Evolutionary conservation across 495 filamentous ascomycete genomes (phyloP), one percentile per base, ranked within the genome.

Genomic region (Penicillium desertorum): DNA sequence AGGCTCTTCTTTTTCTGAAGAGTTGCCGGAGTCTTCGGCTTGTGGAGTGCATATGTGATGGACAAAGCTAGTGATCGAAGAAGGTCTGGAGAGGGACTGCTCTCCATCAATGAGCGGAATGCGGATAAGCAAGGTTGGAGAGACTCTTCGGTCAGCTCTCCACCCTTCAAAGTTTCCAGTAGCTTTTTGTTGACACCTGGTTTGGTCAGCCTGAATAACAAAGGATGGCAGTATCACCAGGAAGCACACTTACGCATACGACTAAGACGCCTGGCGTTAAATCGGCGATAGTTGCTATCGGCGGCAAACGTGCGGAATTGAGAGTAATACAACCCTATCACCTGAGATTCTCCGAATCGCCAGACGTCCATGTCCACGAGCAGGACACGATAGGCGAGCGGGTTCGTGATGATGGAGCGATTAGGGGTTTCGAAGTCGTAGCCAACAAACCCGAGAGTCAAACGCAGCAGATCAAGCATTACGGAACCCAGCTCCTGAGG

Each of bases 361-460:
- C 94, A 98, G 37, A 88, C 83, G 61, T 98, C 93, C 62, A 90
- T 84, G 73, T 98, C 94, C 42, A 98, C 89, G 22, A 98, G 77
- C 30, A 98, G 79, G 42, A 96, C 83, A 45, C 95, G 84, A 71
- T 96, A 98, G 4, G 94, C 94, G 34, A 98, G 78, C 2, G 94
- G 92, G 65, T 98, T 98, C 59, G 92, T 89, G 69, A 98, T 96
- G 59, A 97, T 88, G 11, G 91, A 96, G 42, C 90, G 86, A 60
- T 88, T 83, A 16, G 91, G 88, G 49, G 85, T 80, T 50, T 85
- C 76, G 63, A 84, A 84, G 30, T 89, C 82, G 67, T 93, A 98
- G 4, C 94, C 94, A 51, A 97, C 84, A 68, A 97, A 98, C 20
- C 79, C 81, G 36, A 98, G 79, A 29, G 96, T 85, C 44, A 91